phyloP scores from a whole-genome alignment of 768 basidiomycete species.

The Xerocomus potaroensis region DNA sequence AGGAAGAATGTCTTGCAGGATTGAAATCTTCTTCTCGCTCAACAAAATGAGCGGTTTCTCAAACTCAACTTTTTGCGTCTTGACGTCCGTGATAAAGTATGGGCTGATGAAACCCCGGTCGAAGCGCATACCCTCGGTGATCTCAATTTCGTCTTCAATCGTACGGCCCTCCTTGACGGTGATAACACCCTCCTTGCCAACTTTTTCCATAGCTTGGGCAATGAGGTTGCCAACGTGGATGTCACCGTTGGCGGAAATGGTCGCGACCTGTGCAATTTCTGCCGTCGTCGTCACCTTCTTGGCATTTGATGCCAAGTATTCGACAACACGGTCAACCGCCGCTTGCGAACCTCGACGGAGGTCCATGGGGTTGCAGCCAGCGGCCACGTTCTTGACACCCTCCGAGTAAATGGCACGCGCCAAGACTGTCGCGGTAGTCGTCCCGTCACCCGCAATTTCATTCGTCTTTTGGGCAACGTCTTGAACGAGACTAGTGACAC shows the following conservation, averaged over 20 bases:
- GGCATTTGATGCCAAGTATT: constrained; percentile 83
- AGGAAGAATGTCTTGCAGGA: constrained; percentile 92
- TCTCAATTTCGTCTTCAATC: constrained; percentile 98
- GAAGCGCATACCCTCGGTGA: constrained; percentile 99
- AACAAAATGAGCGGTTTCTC: constrained; percentile 95
- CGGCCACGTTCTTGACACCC: constrained; percentile 98
- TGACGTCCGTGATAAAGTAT: constrained; percentile 98
- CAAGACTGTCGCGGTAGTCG: constrained; percentile 95
- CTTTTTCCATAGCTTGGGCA: constrained; percentile 99
- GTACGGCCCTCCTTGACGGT: constrained; percentile 99
- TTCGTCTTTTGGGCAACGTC: constrained; percentile 97
- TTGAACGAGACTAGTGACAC: constrained; percentile 67
- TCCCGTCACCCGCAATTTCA: constrained; percentile 96
- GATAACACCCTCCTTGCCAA: constrained; percentile 99
- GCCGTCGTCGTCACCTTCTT: constrained; percentile 95
- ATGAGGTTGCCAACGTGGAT: constrained; percentile 89
- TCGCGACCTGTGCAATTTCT: constrained; percentile 99
- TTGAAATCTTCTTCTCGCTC: constrained; percentile 96
- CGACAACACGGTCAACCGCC: constrained; percentile 92
- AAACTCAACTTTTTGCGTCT: constrained; percentile 91
- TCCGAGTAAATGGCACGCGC: constrained; percentile 97
- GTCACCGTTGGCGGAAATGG: constrained; percentile 83
- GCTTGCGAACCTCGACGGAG: constrained; percentile 97
- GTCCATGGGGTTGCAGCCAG: constrained; percentile 99
- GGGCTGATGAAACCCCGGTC: constrained; percentile 98